phyloP scores from a whole-genome alignment of 192 early-diverging fungal species.

The Globomyces pollinis-pini region DNA sequence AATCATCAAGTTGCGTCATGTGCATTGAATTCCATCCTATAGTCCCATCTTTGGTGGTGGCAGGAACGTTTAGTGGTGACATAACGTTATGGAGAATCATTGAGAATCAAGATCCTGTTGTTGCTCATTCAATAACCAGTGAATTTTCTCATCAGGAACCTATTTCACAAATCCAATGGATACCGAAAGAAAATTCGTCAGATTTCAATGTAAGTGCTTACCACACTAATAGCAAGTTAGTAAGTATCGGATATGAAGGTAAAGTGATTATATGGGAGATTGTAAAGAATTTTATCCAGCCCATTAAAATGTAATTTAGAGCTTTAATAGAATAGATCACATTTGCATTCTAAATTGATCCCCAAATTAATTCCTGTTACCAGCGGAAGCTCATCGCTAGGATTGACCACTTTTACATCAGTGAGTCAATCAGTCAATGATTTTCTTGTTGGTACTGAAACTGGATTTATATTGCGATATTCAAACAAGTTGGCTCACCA shows the following conservation, averaged over 20 bases:
- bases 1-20: conserved; percentile 35
- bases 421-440: conserved; percentile 14
- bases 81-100: conserved; percentile 30
- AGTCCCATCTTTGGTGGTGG: conserved; percentile 31
- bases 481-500: conserved; percentile 6
- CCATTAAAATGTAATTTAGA: conserved; percentile 7
- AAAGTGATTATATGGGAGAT: conserved; percentile 36
- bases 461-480: conserved; percentile 39
- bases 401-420: conserved; percentile 9
- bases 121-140: conserved; percentile 20
- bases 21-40: conserved; percentile 38
- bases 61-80: conserved; percentile 38
- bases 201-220: conserved; percentile 5
- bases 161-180: conserved; percentile 29
- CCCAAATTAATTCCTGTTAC: conserved; percentile 3
- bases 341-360: conserved; percentile 11
- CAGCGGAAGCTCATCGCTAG: conserved; percentile 5
- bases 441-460: conserved; percentile 32
- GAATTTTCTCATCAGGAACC: conserved; percentile 43
- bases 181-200: conserved; percentile 16
- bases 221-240: too few relatives aligned
- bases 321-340: too few relatives aligned
- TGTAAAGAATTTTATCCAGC: conserved; percentile 17
- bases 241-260: conserved; percentile 36
- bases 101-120: conserved; percentile 27